These are phyloP conservation scores for Trichoderma sp. DNA, from an alignment of 2,329 filamentous ascomycete genomes.

Conservation along the genomic window DNA sequence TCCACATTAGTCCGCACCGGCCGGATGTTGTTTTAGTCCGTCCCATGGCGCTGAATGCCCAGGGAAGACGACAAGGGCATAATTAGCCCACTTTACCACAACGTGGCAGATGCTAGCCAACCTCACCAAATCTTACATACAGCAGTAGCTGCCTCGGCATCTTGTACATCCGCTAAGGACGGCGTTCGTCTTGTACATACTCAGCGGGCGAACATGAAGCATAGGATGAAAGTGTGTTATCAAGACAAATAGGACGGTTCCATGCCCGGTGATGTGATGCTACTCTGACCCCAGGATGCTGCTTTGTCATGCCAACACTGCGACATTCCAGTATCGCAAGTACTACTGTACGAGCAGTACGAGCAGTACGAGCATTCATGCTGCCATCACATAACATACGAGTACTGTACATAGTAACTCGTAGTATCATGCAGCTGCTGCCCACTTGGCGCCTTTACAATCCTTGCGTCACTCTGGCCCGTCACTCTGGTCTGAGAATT, in stretches of 20 bases:
- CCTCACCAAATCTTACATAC: neutral
- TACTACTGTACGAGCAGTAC: neutral
- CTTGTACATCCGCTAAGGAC: neutral
- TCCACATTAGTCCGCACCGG: neutral
- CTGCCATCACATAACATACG: neutral
- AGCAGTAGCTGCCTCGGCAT: neutral
- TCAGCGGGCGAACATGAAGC: too few species aligned
- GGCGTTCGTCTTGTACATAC: neutral
- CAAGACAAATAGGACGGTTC: neutral
- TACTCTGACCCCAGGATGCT: neutral
- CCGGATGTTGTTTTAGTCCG: neutral
- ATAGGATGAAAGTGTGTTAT: neutral
- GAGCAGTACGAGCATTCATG: neutral
- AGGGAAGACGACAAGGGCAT: neutral
- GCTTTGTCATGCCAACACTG: neutral
- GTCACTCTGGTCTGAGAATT: conserved; percentile 11
- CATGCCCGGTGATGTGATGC: neutral
- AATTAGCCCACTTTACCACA: conserved; percentile 7
- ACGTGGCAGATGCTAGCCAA: neutral
- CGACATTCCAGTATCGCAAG: neutral
- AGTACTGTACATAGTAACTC: neutral
- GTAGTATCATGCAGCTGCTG: neutral
- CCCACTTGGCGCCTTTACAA: neutral
- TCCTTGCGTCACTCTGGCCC: neutral
- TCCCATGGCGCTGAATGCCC: neutral